Conservation (phyloP, 805 yeast genomes). For the Schizosaccharomyces octosporus region DNA sequence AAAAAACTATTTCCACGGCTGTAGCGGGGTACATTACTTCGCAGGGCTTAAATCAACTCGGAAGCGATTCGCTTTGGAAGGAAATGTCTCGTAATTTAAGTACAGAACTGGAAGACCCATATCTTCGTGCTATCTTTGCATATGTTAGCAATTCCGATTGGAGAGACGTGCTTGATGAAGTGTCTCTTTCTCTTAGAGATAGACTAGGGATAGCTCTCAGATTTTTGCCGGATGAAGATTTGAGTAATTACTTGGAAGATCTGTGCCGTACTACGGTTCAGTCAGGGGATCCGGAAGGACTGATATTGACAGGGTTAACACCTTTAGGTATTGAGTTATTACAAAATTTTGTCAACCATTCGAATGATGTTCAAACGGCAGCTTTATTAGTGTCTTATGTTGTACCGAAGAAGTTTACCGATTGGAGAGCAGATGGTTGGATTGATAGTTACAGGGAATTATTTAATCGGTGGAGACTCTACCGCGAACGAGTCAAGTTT, state of each 20-base stretch:
- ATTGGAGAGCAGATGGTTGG: constrained; percentile 58
- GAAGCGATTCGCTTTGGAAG: constrained; percentile 56
- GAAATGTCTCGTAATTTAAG: constrained; percentile 78
- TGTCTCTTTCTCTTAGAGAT: constrained; percentile 67
- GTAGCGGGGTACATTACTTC: constrained; percentile 70
- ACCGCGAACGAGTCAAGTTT: constrained; percentile 55
- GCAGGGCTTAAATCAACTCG: constrained; percentile 18
- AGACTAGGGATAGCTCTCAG: constrained; percentile 75
- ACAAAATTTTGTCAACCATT: constrained; percentile 68
- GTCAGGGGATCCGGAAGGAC: constrained; percentile 74
- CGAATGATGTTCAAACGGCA: constrained; percentile 81
- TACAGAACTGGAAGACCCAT: constrained; percentile 71
- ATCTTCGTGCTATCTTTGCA: constrained; percentile 75
- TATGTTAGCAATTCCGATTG: constrained; percentile 83
- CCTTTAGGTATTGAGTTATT: constrained; percentile 57
- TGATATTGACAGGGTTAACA: constrained; percentile 77
- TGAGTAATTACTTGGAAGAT: constrained; percentile 43
- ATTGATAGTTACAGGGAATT: constrained; percentile 39
- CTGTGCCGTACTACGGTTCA: constrained; percentile 46
- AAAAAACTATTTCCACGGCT: constrained; percentile 71
- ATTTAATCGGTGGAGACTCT: constrained; percentile 59
- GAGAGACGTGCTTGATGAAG: constrained; percentile 86
- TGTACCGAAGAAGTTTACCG: constrained; percentile 59
- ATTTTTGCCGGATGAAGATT: constrained; percentile 51
- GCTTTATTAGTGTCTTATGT: constrained; percentile 59